These are phyloP conservation scores for Syzygium jambos DNA, from an alignment of 345 rosid genomes.

Conservation along the genomic window DNA sequence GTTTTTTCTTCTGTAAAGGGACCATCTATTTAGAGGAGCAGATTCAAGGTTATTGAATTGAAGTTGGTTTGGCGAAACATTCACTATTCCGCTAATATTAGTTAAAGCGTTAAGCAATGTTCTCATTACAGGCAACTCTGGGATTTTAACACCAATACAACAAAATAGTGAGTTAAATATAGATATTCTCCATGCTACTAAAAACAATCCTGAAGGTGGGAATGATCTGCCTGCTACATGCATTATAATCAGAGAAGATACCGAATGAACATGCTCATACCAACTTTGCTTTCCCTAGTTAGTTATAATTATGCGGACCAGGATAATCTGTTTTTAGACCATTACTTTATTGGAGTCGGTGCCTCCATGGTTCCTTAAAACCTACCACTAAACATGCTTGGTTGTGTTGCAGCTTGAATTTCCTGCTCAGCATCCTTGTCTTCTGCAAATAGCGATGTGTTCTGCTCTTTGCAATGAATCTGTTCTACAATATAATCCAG, in stretches of 20 bases:
- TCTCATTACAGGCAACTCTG: background rate
- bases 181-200: background rate
- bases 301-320: background rate
- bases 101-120: background rate
- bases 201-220: background rate
- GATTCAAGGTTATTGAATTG: background rate
- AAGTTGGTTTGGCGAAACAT: background rate
- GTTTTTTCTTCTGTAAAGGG: background rate
- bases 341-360: background rate
- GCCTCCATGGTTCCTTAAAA: background rate
- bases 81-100: background rate
- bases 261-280: background rate
- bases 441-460: conserved; percentile 91
- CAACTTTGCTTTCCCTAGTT: background rate
- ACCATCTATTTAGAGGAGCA: background rate
- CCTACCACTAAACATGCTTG: background rate
- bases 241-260: background rate
- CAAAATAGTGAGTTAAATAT: background rate
- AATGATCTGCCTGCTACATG: background rate
- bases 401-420: conserved; percentile 63
- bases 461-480: conserved; percentile 98
- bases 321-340: background rate
- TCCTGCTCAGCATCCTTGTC: conserved; percentile 93
- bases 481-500: conserved; percentile 90
- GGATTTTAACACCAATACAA: background rate